Percentiles rank a stretch among this genome's conserved stretches.
Conservation (phyloP, 1,139 yeast species). For the Candida labiduridarum region DNA sequence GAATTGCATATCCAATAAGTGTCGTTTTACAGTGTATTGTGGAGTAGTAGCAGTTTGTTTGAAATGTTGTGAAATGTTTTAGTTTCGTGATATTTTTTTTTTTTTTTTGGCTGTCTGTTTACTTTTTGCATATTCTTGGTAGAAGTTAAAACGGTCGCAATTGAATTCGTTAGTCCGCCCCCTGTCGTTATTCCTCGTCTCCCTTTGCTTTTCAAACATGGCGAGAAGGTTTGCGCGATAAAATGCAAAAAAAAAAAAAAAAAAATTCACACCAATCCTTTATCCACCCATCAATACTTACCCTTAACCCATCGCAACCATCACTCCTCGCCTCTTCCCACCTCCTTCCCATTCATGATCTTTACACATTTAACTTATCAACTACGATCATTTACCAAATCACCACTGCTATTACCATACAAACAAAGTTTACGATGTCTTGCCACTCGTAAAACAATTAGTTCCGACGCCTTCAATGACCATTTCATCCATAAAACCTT, state of each 20-base stretch:
- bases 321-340: too few relatives aligned
- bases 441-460: not conserved
- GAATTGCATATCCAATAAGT: too few relatives aligned
- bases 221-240: not conserved
- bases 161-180: not conserved
- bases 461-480: constrained; percentile 13
- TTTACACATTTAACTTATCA: not conserved
- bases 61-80: constrained; percentile 1
- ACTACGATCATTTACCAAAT: not conserved
- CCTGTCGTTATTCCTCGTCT: not conserved
- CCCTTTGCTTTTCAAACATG: not conserved
- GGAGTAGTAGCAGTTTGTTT: too few relatives aligned
- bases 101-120: not conserved
- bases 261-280: not conserved
- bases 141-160: not conserved
- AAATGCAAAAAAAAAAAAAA: not conserved
- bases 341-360: not conserved
- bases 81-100: not conserved
- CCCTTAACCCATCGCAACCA: not conserved
- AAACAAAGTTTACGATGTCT: not conserved
- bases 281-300: not conserved
- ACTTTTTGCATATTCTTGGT: not conserved
- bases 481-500: constrained; percentile 17
- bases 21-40: too few relatives aligned
- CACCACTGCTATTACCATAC: not conserved